phyloP scores from a whole-genome alignment of 176 grass and related monocot genomes.

The Oryza rufipogon region DNA sequence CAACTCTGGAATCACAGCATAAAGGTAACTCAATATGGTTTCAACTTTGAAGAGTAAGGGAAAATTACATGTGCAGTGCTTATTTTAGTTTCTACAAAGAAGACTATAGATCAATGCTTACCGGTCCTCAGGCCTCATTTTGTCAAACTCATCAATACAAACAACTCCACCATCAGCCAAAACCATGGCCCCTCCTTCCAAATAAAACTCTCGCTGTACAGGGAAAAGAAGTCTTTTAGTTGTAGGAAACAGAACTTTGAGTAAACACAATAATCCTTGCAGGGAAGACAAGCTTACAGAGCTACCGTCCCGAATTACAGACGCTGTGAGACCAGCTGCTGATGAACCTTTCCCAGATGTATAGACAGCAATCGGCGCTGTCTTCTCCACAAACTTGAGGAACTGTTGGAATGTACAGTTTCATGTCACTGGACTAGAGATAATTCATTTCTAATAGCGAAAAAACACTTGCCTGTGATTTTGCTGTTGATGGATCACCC shows the following conservation, averaged over 20 bases:
- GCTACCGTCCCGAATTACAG: slow-evolving; percentile 86
- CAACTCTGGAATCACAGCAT: slow-evolving; percentile 63
- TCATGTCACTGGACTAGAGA: not conserved
- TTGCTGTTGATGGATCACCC: slow-evolving; percentile 98
- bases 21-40: not conserved
- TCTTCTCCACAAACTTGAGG: slow-evolving; percentile 99
- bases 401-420: slow-evolving; percentile 63
- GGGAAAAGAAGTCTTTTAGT: not conserved
- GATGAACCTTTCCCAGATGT: slow-evolving; percentile 99
- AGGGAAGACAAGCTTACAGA: slow-evolving; percentile 59
- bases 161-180: slow-evolving; percentile 96
- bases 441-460: not conserved
- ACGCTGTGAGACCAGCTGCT: slow-evolving; percentile 92
- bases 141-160: slow-evolving; percentile 98
- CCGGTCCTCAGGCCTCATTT: slow-evolving; percentile 99
- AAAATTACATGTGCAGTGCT: not conserved
- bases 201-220: slow-evolving; percentile 96
- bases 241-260: not conserved
- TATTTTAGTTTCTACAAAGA: not conserved
- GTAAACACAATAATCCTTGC: slow-evolving; percentile 1
- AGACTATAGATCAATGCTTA: not conserved
- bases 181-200: slow-evolving; percentile 99
- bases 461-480: slow-evolving; percentile 78
- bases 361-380: slow-evolving; percentile 92
- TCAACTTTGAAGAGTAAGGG: not conserved